Percentiles rank a stretch among this genome's conserved stretches.
Evolutionary conservation across 2,329 filamentous ascomycete species (phyloP).

Genomic region (Trichoderma brevicompactum): DNA sequence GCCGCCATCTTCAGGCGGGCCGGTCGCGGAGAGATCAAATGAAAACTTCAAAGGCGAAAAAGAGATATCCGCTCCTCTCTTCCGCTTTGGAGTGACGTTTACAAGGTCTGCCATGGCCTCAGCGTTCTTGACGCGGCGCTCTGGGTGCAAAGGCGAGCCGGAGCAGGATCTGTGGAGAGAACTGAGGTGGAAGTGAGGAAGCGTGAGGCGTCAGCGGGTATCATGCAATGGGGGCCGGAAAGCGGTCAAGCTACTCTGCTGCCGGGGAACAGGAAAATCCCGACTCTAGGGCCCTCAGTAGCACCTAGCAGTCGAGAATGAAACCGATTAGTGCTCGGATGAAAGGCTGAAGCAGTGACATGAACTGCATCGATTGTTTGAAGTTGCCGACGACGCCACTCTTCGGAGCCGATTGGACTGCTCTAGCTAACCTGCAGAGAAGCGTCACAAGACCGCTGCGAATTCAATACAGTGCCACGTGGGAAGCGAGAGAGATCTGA

Average conservation of each 20-base stretch:
- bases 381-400: not conserved
- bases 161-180: not conserved
- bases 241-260: conserved; percentile 19
- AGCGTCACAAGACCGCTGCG: conserved; percentile 26
- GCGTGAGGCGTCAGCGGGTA: conserved; percentile 6
- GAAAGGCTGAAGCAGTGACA: conserved; percentile 1
- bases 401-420: conserved; percentile 3
- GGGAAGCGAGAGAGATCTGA: conserved; percentile 23
- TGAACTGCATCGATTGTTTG: not conserved
- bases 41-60: conserved; percentile 50
- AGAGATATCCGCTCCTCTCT: conserved; percentile 46
- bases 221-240: conserved; percentile 14
- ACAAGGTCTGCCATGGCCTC: conserved; percentile 30
- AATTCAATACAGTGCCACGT: conserved; percentile 19
- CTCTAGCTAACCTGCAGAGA: conserved; percentile 5
- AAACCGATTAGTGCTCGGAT: not conserved
- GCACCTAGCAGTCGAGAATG: not conserved
- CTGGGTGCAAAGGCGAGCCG: not conserved
- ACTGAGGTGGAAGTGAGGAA: not conserved
- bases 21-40: conserved; percentile 46
- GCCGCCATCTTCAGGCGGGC: conserved; percentile 51
- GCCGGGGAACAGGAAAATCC: not conserved
- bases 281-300: not conserved
- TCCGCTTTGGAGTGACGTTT: conserved; percentile 51
- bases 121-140: not conserved